These are phyloP conservation scores for Ophiostoma piceae DNA, from an alignment of 2,329 filamentous ascomycete species.

Conservation along the genomic window DNA sequence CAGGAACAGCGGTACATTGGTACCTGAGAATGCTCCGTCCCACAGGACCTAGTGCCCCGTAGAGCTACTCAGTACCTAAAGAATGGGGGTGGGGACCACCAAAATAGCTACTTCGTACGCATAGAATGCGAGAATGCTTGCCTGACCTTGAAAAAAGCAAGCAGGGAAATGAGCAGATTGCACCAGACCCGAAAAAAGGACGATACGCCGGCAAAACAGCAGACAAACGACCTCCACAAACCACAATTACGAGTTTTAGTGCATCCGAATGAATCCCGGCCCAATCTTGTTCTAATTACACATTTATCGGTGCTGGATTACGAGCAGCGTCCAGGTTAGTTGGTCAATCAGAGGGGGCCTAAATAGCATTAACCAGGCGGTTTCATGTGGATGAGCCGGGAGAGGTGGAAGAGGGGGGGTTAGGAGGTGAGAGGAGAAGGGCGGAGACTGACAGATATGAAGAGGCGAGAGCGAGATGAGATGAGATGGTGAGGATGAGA, in stretches of 20 bases:
- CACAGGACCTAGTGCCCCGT: background rate
- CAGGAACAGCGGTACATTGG: background rate
- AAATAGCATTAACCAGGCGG: constrained; percentile 10
- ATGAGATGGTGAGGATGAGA: background rate
- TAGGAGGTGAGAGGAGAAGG: background rate
- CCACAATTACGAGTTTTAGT: constrained; percentile 5
- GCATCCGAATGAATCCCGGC: background rate
- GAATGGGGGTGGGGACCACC: constrained; percentile 14
- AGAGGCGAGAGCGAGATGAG: constrained; percentile 11
- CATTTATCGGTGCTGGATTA: background rate
- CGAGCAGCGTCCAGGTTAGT: background rate
- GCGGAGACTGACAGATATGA: background rate
- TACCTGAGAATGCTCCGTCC: background rate
- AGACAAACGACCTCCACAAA: constrained; percentile 7
- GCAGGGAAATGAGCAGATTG: constrained; percentile 18
- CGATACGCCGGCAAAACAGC: background rate
- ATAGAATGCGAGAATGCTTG: background rate
- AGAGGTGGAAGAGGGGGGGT: background rate
- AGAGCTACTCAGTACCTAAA: background rate
- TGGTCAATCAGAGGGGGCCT: background rate
- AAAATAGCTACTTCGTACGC: background rate
- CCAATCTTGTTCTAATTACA: background rate
- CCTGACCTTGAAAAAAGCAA: constrained; percentile 21
- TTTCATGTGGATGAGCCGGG: constrained; percentile 11
- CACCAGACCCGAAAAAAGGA: constrained; percentile 9